Conservation (phyloP, 225 moss, liverwort and hornwort species). For the Ulota crispa region DNA sequence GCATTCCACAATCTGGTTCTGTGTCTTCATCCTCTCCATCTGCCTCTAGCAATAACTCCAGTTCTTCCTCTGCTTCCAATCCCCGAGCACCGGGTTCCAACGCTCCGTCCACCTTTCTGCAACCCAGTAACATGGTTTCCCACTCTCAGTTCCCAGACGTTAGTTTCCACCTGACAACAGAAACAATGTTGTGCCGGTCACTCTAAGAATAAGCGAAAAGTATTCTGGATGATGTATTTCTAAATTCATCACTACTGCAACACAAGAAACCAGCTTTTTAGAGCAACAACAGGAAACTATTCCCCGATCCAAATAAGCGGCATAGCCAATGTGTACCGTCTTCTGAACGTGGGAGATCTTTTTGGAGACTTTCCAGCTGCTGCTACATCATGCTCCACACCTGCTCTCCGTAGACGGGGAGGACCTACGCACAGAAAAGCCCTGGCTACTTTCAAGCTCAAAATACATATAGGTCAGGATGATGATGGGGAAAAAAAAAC, state of each 20-base stretch:
- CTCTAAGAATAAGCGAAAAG: not conserved
- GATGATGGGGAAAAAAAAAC: not conserved
- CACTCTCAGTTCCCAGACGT: not conserved
- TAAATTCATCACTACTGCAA: not conserved
- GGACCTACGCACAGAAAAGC: slow-evolving; percentile 43
- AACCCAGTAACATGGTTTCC: not conserved
- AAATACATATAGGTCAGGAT: not conserved
- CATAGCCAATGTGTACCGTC: slow-evolving; percentile 34
- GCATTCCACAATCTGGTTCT: slow-evolving; percentile 41
- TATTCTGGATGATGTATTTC: not conserved
- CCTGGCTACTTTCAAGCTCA: not conserved
- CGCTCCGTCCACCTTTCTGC: slow-evolving; percentile 48
- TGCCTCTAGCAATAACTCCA: slow-evolving; percentile 28
- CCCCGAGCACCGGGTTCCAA: slow-evolving; percentile 30
- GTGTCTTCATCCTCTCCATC: slow-evolving; percentile 43
- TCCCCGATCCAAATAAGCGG: not conserved
- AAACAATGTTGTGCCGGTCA: not conserved
- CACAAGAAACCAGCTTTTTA: not conserved
- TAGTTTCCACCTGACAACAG: not conserved
- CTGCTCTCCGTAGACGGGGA: slow-evolving; percentile 52
- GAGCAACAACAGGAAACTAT: not conserved
- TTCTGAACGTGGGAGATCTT: slow-evolving; percentile 42
- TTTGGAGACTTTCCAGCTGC: slow-evolving; percentile 39
- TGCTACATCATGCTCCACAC: slow-evolving; percentile 49
- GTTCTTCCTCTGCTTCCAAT: slow-evolving; percentile 39